Percentiles rank a stretch among this genome's conserved stretches.
Conservation (phyloP, 2,329 filamentous ascomycete genomes). For the Phaeosphaeria sp. region DNA sequence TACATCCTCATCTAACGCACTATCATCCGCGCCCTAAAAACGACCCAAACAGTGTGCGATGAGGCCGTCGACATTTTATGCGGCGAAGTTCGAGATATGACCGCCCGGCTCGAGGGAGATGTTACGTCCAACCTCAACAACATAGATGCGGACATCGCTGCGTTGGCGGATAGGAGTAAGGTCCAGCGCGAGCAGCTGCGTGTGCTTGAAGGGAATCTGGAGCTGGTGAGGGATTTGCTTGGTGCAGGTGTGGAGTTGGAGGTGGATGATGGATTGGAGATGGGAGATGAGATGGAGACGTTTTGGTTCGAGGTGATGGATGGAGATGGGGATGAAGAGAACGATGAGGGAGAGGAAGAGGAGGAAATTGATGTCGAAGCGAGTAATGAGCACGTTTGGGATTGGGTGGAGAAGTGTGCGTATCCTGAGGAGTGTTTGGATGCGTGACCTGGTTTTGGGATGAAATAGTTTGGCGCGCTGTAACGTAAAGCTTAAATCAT, state of each 20-base stretch:
- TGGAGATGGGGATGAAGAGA: not conserved
- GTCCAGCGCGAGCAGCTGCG: not conserved
- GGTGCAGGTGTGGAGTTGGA: not conserved
- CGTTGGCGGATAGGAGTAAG: not conserved
- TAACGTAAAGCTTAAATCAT: no score
- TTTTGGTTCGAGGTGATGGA: not conserved
- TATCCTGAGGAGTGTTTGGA: slow-evolving; percentile 1
- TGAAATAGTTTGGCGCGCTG: not conserved
- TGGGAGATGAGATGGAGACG: not conserved
- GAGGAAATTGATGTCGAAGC: not conserved
- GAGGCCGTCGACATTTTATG: not conserved
- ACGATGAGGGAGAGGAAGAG: not conserved
- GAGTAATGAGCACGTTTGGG: not conserved
- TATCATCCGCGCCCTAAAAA: not conserved
- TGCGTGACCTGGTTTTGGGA: not conserved
- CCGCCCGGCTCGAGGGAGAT: not conserved
- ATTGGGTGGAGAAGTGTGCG: not conserved
- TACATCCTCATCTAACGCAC: not conserved
- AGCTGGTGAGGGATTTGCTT: not conserved
- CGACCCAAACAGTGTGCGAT: not conserved
- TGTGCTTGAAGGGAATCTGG: not conserved
- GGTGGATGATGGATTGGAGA: slow-evolving; percentile 1
- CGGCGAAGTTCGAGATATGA: not conserved
- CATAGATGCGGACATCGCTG: not conserved
- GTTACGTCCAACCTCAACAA: not conserved